phyloP scores from a whole-genome alignment of 2,329 filamentous ascomycete genomes.

The Verticillium longisporum region DNA sequence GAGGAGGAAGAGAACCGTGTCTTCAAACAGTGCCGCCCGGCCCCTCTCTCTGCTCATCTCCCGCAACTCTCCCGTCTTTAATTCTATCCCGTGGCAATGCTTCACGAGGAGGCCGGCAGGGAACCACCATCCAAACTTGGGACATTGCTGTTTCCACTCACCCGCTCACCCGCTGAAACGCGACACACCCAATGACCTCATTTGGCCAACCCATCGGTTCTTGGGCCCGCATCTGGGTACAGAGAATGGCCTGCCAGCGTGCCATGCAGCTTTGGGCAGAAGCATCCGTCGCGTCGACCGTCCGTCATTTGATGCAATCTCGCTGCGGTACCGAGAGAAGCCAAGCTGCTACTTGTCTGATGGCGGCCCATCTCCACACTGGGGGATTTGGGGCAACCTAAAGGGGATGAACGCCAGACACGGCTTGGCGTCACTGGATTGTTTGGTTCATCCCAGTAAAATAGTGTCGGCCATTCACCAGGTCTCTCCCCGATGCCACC shows the following conservation, averaged over 20 bases:
- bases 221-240: not conserved
- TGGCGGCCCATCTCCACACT: not conserved
- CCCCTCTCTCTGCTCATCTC: not conserved
- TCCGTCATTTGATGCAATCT: slow-evolving; percentile 10
- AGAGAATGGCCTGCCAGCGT: slow-evolving; percentile 10
- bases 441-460: not conserved
- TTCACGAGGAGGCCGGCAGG: not conserved
- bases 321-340: slow-evolving; percentile 6
- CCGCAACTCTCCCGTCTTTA: not conserved
- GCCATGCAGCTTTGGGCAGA: slow-evolving; percentile 9
- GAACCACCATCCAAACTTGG: not conserved
- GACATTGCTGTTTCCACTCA: not conserved
- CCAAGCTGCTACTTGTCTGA: slow-evolving; percentile 6
- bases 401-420: not conserved
- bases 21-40: not conserved
- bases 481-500: not conserved
- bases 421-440: not conserved
- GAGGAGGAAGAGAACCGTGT: not conserved
- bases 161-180: not conserved
- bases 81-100: not conserved
- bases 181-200: slow-evolving; percentile 9
- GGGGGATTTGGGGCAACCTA: not conserved
- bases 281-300: slow-evolving; percentile 7
- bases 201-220: slow-evolving; percentile 8
- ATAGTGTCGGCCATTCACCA: not conserved